A percentile compares a stretch with the other conserved stretches of the same genome.
Conservation (phyloP, 1,139 yeast species). For the Pichia sp. region DNA sequence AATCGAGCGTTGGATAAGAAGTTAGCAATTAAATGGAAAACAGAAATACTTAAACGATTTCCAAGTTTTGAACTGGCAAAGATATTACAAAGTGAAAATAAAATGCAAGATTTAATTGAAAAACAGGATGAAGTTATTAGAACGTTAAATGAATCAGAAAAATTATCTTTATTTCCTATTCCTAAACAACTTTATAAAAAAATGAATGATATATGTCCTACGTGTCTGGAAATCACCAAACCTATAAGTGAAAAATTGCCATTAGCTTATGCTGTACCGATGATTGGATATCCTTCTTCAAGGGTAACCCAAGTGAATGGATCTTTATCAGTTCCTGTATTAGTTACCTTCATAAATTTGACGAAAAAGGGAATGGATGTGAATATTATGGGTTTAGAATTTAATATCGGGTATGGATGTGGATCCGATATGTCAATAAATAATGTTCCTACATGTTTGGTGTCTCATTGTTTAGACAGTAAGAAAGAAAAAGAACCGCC, state of each 20-base stretch:
- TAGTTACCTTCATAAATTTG: conserved; percentile 5
- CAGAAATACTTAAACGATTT: conserved; percentile 17
- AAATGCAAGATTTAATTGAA: neutral
- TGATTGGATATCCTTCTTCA: conserved; percentile 7
- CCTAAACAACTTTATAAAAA: conserved; percentile 4
- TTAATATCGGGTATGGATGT: neutral
- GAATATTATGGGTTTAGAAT: no score
- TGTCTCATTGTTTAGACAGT: conserved; percentile 1
- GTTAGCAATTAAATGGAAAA: conserved; percentile 9
- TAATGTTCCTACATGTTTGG: conserved; percentile 9
- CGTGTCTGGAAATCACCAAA: conserved; percentile 4
- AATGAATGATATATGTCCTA: conserved; percentile 6
- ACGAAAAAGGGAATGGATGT: neutral
- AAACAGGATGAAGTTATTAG: neutral
- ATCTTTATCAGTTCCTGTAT: neutral
- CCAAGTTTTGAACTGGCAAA: conserved; percentile 22
- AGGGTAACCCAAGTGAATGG: neutral
- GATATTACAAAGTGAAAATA: neutral
- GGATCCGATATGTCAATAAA: neutral
- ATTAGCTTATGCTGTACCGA: conserved; percentile 4
- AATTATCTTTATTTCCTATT: conserved; percentile 3
- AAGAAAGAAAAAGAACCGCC: conserved; percentile 6
- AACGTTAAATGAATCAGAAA: no score
- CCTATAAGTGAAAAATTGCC: neutral
- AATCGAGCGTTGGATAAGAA: conserved; percentile 7